Evolutionary conservation across 805 yeast species (phyloP).

Genomic region (Kuraishia piskuri): DNA sequence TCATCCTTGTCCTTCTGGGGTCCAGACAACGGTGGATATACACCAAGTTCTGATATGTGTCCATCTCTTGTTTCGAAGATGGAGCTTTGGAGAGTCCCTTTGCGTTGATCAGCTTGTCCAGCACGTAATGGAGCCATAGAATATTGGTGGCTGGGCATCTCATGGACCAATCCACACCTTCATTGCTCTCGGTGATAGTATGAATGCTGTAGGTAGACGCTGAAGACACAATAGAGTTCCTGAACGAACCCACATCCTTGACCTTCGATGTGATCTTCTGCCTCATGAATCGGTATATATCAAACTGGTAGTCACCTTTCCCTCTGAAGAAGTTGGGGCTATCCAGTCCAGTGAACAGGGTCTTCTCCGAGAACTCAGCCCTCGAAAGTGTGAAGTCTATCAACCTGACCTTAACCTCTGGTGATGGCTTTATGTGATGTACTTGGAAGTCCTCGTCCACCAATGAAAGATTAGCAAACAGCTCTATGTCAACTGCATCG

Average conservation of each 20-base stretch:
- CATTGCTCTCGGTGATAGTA: constrained; percentile 6
- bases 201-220: background rate
- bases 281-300: constrained; percentile 52
- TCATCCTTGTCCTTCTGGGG: constrained; percentile 21
- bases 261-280: constrained; percentile 9
- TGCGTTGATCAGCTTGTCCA: constrained; percentile 35
- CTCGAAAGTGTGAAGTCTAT: constrained; percentile 54
- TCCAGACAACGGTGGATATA: constrained; percentile 24
- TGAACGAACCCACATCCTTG: background rate
- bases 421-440: background rate
- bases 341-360: constrained; percentile 48
- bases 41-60: constrained; percentile 17
- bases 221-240: background rate
- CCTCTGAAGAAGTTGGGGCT: constrained; percentile 56
- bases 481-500: background rate
- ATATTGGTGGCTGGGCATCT: constrained; percentile 44
- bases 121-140: constrained; percentile 58
- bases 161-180: constrained; percentile 37
- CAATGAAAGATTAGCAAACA: background rate
- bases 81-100: constrained; percentile 16
- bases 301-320: constrained; percentile 53
- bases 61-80: constrained; percentile 9
- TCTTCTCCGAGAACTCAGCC: constrained; percentile 21
- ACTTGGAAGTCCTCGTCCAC: background rate
- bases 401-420: constrained; percentile 29